Base-by-base conservation (phyloP, 805 yeast genomes). In the Kuraishia piskuri region DNA sequence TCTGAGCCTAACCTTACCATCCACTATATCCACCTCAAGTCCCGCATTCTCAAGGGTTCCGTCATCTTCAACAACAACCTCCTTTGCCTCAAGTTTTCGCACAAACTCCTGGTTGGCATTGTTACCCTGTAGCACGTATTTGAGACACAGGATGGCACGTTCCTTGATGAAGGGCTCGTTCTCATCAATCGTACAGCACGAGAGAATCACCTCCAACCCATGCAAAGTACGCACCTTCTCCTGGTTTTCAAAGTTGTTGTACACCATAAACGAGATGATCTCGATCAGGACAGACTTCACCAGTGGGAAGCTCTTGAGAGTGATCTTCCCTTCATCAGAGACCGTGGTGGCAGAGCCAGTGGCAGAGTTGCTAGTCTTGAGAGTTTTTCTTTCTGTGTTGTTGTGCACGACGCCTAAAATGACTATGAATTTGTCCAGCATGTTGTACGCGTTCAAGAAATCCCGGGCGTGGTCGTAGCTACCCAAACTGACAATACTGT, bases 141-240 rank as follows among this genome's bases (percentile, higher is more conserved):
- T 80, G 25, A 94, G 64, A 62, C 97, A 89, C 6, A 92, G 69
- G 36, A 94, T 87, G 1, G 96, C 78, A 55, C 92, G 72, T 63
- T 92, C 99, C 58, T 89, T 86, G 54, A 88, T 84, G 60, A 77
- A 92, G 0, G 97, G 98, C 65, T 94, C 95, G 63, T 88, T 82
- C 48, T 83, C 84, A 65, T 92, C 98, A 51, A 94, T 83, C 45
- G 86, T 80, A 69, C 97, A 91, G 57, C 84, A 86, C 7, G 91
- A 86, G 22, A 92, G 70, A 0, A 91, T 75, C 20, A 88, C 67
- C 52, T 83, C 88, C 14, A 92, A 65, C 0, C 90, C 96, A 49
- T 86, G 88, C 0, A 73, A 59, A 25, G 77, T 77, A 49, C 97
- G 71, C 37, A 88, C 71, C 47, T 68, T 64, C 54, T 91, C 92